These are phyloP conservation scores for Brassica rapa DNA, from an alignment of 345 rosid species.

Conservation along the genomic window DNA sequence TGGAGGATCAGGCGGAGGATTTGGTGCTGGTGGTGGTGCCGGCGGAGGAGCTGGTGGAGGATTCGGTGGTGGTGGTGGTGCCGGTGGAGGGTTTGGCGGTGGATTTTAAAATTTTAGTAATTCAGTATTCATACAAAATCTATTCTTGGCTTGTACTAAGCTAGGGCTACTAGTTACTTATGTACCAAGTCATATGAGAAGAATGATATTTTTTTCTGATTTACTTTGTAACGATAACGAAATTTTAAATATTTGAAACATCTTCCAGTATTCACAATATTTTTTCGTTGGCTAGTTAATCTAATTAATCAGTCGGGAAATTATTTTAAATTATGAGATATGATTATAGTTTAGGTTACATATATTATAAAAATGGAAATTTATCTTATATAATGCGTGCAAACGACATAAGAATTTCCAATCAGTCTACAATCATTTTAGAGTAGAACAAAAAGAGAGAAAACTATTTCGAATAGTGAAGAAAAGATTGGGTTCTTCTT, in stretches of 20 bases:
- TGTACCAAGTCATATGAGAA: constrained; percentile 28
- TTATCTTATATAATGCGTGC: constrained; percentile 17
- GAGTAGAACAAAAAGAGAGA: neutral
- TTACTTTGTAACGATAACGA: neutral
- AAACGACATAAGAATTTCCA: constrained; percentile 31
- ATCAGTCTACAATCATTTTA: neutral
- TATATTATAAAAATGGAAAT: constrained; percentile 17
- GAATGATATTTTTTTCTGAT: neutral
- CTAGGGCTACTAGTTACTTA: constrained; percentile 22
- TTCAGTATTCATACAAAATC: constrained; percentile 12
- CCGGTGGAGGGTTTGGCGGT: constrained; percentile 20
- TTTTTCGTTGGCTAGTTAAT: neutral
- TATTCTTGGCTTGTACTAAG: constrained; percentile 28
- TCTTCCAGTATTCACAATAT: neutral
- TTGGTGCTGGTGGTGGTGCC: neutral
- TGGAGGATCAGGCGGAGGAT: too few relatives aligned
- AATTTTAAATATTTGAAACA: neutral
- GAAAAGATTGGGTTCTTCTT: constrained; percentile 15
- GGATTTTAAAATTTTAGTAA: constrained; percentile 17
- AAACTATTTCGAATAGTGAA: constrained; percentile 22
- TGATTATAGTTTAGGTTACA: constrained; percentile 18
- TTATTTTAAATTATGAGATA: neutral
- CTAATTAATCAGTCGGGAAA: neutral
- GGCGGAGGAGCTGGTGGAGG: neutral
- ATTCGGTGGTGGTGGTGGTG: neutral